Evolutionary conservation across 208 protist genomes (phyloP).

Genomic region (Trypanosomatidae sp.): DNA sequence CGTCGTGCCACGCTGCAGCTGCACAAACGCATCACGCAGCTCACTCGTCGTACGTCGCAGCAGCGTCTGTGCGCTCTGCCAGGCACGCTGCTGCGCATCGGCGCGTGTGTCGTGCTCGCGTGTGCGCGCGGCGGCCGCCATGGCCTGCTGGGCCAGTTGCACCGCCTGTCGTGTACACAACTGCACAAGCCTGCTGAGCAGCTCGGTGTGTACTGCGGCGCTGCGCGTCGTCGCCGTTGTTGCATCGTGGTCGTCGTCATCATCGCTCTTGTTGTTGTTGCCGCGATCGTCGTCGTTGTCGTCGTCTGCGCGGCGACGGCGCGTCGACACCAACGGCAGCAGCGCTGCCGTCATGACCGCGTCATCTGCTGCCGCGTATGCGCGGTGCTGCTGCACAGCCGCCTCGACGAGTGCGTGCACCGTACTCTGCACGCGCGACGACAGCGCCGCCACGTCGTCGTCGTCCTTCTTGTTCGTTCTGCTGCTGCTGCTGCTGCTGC

Average conservation of each 20-base stretch:
- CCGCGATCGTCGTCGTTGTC: slow-evolving; percentile 1
- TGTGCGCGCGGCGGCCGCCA: background rate
- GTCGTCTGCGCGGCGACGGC: too few relatives aligned
- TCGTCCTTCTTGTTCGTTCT: too few relatives aligned
- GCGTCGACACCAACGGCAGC: slow-evolving; percentile 6
- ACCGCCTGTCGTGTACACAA: background rate
- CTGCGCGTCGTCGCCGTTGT: background rate
- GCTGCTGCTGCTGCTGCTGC: too few relatives aligned
- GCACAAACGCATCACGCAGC: background rate
- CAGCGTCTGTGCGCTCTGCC: background rate
- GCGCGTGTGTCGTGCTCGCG: background rate
- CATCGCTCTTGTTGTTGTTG: background rate
- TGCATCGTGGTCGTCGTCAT: slow-evolving; percentile 1
- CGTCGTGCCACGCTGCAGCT: background rate
- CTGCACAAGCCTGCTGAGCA: background rate
- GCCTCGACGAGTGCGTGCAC: slow-evolving; percentile 13
- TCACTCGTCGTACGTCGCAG: background rate
- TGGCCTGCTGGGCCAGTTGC: background rate
- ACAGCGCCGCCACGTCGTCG: background rate
- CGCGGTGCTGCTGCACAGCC: slow-evolving; percentile 10
- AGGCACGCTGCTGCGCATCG: too few relatives aligned
- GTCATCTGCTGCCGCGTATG: slow-evolving; percentile 6
- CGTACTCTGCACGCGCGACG: slow-evolving; percentile 4
- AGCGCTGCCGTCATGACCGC: slow-evolving; percentile 8
- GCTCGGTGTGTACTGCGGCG: background rate